These are phyloP conservation scores for Lenwebbia sp. DNA, from an alignment of 345 rosid species.

Conservation along the genomic window DNA sequence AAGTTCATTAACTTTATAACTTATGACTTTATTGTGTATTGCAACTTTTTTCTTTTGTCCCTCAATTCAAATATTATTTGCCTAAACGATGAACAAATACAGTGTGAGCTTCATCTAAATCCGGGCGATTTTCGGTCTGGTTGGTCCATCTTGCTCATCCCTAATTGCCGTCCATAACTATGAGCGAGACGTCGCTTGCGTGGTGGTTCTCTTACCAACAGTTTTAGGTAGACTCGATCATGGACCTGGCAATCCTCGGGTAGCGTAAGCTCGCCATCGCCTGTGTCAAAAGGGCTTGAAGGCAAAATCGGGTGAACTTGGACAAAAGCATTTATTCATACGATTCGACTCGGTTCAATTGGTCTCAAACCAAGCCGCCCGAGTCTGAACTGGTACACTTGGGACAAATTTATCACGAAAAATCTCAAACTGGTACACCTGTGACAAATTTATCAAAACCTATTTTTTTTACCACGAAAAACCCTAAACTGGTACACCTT, in stretches of 20 bases:
- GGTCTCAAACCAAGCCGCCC: no score
- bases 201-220: neutral
- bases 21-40: neutral
- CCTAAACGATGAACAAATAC: neutral
- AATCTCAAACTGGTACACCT: no score
- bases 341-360: no score
- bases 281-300: neutral
- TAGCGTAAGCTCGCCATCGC: rapidly evolving
- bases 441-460: no score
- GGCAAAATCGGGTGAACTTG: neutral
- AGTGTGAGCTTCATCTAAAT: rapidly evolving
- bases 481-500: no score
- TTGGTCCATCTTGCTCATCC: no score
- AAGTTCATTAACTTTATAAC: neutral
- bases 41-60: neutral
- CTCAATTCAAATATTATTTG: neutral
- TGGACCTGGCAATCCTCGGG: neutral
- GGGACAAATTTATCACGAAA: no score
- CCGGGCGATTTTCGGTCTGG: no score
- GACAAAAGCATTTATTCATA: no score
- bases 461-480: no score
- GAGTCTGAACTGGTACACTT: no score
- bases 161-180: rapidly evolving
- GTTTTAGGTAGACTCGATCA: neutral
- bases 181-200: neutral